Conservation (phyloP, 331 rosid genomes). For the Acacia concinna region DNA sequence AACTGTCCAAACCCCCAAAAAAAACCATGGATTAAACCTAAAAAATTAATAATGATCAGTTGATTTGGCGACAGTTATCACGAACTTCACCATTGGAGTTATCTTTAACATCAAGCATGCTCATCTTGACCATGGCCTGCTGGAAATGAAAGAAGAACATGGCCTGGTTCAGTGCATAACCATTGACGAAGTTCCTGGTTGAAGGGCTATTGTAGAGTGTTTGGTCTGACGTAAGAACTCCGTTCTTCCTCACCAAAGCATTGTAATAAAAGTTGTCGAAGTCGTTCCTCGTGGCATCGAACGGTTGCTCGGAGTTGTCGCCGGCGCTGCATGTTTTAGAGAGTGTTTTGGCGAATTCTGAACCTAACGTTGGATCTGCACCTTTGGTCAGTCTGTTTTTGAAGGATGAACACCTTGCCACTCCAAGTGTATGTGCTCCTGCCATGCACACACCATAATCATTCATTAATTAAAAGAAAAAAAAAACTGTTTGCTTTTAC, state of each 20-base stretch:
- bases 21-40: neutral
- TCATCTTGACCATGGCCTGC: slow-evolving; percentile 73
- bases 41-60: slow-evolving; percentile 14
- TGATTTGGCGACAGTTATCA: slow-evolving; percentile 53
- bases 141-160: slow-evolving; percentile 75
- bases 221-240: slow-evolving; percentile 70
- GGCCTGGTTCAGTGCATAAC: slow-evolving; percentile 61
- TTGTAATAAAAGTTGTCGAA: slow-evolving; percentile 68
- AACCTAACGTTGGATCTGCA: slow-evolving; percentile 44
- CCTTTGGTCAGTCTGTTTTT: slow-evolving; percentile 42
- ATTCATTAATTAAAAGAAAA: neutral
- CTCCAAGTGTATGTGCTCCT: slow-evolving; percentile 90
- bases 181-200: slow-evolving; percentile 51
- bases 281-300: slow-evolving; percentile 53
- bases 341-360: slow-evolving; percentile 55
- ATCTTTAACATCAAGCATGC: slow-evolving; percentile 62
- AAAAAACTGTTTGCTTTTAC: neutral
- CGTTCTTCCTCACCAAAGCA: slow-evolving; percentile 46
- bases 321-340: slow-evolving; percentile 61
- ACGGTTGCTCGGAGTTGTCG: slow-evolving; percentile 61
- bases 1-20: neutral
- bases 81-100: slow-evolving; percentile 60
- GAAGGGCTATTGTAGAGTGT: slow-evolving; percentile 45
- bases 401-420: slow-evolving; percentile 73
- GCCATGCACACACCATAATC: neutral